Conservation (phyloP, 345 rosid genomes). For the Populus alba region DNA sequence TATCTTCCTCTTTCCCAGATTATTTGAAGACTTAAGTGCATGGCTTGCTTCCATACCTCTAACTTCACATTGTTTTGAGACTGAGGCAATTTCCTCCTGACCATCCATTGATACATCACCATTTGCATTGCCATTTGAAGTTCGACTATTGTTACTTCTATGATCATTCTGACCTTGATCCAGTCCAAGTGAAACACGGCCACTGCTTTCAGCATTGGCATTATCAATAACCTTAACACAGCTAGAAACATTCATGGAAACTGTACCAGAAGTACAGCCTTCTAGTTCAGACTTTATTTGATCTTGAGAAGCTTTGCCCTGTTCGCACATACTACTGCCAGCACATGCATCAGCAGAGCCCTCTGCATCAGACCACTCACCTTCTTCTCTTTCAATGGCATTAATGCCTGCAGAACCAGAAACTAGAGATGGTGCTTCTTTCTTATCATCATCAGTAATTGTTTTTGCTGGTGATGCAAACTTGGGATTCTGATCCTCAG, state of each 20-base stretch:
- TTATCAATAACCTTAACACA: conserved; percentile 35
- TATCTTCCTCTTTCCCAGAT: conserved; percentile 71
- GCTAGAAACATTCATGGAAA: conserved; percentile 16
- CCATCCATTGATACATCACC: conserved; percentile 36
- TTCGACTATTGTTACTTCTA: conserved; percentile 36
- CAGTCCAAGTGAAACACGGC: conserved; percentile 26
- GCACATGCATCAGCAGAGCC: conserved; percentile 38
- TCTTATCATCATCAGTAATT: conserved; percentile 34
- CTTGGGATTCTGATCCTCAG: conserved; percentile 28
- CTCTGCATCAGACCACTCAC: conserved; percentile 89
- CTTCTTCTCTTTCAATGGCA: conserved; percentile 85
- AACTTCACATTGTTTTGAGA: conserved; percentile 64
- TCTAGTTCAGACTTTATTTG: conserved; percentile 30
- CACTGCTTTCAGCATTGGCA: conserved; percentile 23
- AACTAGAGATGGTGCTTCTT: conserved; percentile 29
- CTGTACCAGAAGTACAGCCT: conserved; percentile 25
- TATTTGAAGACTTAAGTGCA: conserved; percentile 66
- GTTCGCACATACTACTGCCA: conserved; percentile 27
- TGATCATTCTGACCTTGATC: conserved; percentile 42
- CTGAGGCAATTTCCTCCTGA: conserved; percentile 43
- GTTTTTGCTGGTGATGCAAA: conserved; percentile 32
- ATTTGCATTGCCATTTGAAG: conserved; percentile 47
- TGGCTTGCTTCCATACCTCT: conserved; percentile 83
- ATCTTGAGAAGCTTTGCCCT: conserved; percentile 36
- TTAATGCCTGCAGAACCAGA: conserved; percentile 33